These are phyloP conservation scores for Colletotrichum cuscutae DNA, from an alignment of 2,329 filamentous ascomycete genomes.

Conservation along the genomic window DNA sequence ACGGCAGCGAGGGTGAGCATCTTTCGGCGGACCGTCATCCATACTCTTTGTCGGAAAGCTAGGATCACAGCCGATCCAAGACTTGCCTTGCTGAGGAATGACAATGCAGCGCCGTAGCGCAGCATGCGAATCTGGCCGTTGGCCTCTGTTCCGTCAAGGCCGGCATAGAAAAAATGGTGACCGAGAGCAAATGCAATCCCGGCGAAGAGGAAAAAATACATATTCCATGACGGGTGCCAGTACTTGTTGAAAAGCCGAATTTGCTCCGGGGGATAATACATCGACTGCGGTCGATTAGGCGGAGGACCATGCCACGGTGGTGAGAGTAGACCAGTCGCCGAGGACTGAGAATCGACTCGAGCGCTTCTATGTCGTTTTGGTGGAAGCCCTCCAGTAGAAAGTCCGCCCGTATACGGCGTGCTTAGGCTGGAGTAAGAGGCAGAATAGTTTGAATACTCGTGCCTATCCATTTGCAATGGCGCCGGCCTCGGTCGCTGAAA, in stretches of 20 bases:
- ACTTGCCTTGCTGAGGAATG: conserved; percentile 48
- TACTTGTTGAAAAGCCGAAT: conserved; percentile 34
- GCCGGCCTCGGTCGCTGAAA: conserved; percentile 18
- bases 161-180: conserved; percentile 49
- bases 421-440: conserved; percentile 15
- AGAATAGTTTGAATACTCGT: conserved; percentile 29
- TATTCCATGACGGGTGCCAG: conserved; percentile 49
- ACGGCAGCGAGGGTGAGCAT: conserved; percentile 36
- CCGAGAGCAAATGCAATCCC: conserved; percentile 45
- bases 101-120: conserved; percentile 47
- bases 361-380: conserved; percentile 1
- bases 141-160: conserved; percentile 43
- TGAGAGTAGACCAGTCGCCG: conserved; percentile 19
- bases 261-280: conserved; percentile 23
- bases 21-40: conserved; percentile 38
- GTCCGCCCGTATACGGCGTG: conserved; percentile 19
- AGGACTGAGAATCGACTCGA: conserved; percentile 30
- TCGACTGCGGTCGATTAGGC: conserved; percentile 8
- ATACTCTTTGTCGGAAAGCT: conserved; percentile 38
- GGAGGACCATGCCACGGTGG: conserved; percentile 13
- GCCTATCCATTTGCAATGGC: conserved; percentile 29
- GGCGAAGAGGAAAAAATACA: conserved; percentile 47
- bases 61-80: conserved; percentile 46
- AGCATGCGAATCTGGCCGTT: conserved; percentile 47
- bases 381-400: conserved; percentile 6